Evolutionary conservation across 305 asterid species (phyloP), one percentile per base, ranked within the genome.

Genomic region (Euphrasia arctica): DNA sequence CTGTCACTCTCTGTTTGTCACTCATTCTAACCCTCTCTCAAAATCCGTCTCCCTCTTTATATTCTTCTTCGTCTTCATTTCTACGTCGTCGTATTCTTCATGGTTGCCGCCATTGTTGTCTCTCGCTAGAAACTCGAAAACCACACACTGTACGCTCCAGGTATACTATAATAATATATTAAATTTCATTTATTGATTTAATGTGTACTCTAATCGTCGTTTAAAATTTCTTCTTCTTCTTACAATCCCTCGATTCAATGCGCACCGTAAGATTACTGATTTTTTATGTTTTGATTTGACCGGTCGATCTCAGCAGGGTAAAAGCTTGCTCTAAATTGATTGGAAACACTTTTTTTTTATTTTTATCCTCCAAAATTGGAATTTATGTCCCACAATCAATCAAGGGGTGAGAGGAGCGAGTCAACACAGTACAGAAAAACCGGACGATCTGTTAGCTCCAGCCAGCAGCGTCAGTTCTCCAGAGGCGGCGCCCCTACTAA

Each of bases 311-410:
- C 72, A 70, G 60, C 54, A 70, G 79, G 74, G 72, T 62, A 36
- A 60, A 57, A 54, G 64, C 52, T 69, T 60, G 61, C 49, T 59
- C 72, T 34, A 68, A 57, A 18, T 54, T 63, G 29, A 47, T 49
- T 27, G 66, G 66, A 60, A 67, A 70, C 70, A 75, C 75, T 65
- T 71, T 76, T 72, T 65, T 45, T 45, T 34, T 34, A 5, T 36
- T 1, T 0, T 39, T 7, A 39, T 9, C 34, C 54, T 62, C 50
- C 69, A 74, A 82, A 80, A 66, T 64, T 66, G 63, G 86, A 70
- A 78, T 83, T 61, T 81, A 85, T 85, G 93, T 79, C 83, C 86
- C 71, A 77, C 18, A 81, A 83, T 83, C 90, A 78, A 79, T 78
- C 85, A 57, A 74, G 85, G 82, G 69, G 74, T 70, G 90, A 81